Conservation (phyloP, 129 eudicot species). For the Lactuca sativa region DNA sequence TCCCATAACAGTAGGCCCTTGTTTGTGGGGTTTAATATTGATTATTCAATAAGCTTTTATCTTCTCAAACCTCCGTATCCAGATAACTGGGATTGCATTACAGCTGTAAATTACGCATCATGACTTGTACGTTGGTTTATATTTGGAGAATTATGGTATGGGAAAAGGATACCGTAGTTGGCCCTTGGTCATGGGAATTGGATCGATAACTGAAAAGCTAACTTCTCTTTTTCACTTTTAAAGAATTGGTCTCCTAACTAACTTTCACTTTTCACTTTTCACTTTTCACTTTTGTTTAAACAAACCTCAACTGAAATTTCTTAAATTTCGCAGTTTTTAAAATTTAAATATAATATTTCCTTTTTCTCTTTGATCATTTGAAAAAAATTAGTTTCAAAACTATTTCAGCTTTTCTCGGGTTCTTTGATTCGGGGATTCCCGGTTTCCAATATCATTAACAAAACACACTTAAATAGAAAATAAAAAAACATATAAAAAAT, state of each 20-base stretch:
- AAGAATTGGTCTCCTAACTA: slow-evolving; percentile 1
- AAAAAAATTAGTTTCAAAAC: no score
- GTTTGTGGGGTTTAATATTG: slow-evolving; percentile 7
- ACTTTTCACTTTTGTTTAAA: slow-evolving; percentile 15
- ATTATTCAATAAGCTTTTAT: no score
- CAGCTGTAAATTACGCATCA: background rate
- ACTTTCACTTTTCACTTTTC: slow-evolving; percentile 15
- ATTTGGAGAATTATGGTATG: background rate
- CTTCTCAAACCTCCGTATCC: no score
- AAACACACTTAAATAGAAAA: no score
- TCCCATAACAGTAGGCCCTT: background rate
- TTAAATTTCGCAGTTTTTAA: background rate
- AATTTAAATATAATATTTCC: no score
- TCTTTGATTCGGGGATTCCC: no score
- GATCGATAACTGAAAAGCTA: slow-evolving; percentile 20
- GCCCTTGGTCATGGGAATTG: slow-evolving; percentile 1
- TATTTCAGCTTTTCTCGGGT: no score
- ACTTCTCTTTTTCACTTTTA: slow-evolving; percentile 14
- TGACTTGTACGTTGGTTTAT: background rate
- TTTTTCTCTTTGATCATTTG: no score
- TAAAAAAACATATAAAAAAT: no score
- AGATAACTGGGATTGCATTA: background rate
- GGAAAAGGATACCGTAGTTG: background rate
- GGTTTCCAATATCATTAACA: no score
- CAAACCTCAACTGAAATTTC: background rate